Conservation (phyloP, 208 protist species). For the Zelonia costaricensis region DNA sequence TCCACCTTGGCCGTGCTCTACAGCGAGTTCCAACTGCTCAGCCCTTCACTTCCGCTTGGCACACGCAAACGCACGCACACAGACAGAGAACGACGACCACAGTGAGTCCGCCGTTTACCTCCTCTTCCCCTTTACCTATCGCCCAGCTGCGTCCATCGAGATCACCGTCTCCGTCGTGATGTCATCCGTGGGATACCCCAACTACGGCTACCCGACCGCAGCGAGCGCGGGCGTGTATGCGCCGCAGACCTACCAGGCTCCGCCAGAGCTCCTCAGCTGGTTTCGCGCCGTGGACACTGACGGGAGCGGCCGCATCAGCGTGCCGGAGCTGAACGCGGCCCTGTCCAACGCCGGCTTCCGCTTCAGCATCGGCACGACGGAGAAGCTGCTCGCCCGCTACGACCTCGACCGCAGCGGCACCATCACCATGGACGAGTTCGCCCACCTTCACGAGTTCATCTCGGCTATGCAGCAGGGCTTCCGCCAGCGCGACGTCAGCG, state of each 20-base stretch:
- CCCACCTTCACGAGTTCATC: constrained; percentile 67
- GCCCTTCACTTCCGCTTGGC: no score
- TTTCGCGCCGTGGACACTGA: constrained; percentile 71
- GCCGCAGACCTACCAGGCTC: constrained; percentile 3
- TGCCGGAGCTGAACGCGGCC: constrained; percentile 64
- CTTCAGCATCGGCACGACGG: constrained; percentile 70
- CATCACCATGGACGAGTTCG: constrained; percentile 73
- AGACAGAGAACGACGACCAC: no score
- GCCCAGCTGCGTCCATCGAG: no score
- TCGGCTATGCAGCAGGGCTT: constrained; percentile 57
- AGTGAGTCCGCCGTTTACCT: no score
- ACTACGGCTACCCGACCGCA: not conserved
- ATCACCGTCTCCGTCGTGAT: no score
- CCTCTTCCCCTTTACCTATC: no score
- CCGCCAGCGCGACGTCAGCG: constrained; percentile 38
- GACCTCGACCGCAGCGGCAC: constrained; percentile 58
- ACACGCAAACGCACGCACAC: no score
- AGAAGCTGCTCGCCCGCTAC: constrained; percentile 73
- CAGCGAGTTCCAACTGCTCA: no score
- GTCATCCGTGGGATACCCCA: not conserved
- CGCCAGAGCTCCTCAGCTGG: constrained; percentile 45
- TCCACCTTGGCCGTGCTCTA: no score
- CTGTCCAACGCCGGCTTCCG: constrained; percentile 50
- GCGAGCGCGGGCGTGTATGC: constrained; percentile 10
- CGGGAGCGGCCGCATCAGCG: constrained; percentile 51